phyloP scores from a whole-genome alignment of 176 grass and related monocot genomes.

The Aegilops speltoides region DNA sequence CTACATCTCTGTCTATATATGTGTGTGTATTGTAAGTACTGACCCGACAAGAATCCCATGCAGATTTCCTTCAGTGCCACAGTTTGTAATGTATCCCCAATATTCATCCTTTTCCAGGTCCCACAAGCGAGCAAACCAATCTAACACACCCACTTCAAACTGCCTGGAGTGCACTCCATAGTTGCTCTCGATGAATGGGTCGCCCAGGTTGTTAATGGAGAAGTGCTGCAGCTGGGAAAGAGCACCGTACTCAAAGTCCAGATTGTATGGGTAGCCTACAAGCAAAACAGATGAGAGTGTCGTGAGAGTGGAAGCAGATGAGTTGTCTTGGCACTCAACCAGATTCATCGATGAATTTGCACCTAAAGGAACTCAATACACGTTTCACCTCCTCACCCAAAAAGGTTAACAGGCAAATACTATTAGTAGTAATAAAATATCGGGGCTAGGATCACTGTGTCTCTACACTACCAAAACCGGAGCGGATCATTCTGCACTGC shows the following conservation, averaged over 20 bases:
- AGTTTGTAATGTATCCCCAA: conserved; percentile 79
- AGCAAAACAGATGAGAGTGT: neutral
- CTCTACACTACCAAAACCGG: too few species aligned
- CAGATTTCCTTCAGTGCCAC: conserved; percentile 70
- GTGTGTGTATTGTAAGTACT: neutral
- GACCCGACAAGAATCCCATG: conserved; percentile 73
- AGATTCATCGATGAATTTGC: neutral
- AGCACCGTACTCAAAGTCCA: conserved; percentile 68
- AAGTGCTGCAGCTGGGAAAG: conserved; percentile 65
- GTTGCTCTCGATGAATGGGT: conserved; percentile 77
- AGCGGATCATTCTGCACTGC: neutral
- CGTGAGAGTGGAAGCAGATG: neutral
- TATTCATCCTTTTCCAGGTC: conserved; percentile 60
- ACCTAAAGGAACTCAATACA: neutral
- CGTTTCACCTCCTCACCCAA: neutral
- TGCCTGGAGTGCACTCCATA: conserved; percentile 72
- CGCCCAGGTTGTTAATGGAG: conserved; percentile 67
- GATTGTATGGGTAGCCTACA: conserved; percentile 70
- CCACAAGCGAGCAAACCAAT: conserved; percentile 75
- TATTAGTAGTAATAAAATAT: too few species aligned
- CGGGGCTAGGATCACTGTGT: too few species aligned
- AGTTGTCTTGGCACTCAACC: neutral
- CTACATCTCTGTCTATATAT: neutral
- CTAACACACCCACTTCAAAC: conserved; percentile 71
- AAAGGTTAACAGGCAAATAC: too few species aligned